Base-by-base conservation (phyloP, 805 yeast genomes). In the Metahyphopichia silvanorum region DNA sequence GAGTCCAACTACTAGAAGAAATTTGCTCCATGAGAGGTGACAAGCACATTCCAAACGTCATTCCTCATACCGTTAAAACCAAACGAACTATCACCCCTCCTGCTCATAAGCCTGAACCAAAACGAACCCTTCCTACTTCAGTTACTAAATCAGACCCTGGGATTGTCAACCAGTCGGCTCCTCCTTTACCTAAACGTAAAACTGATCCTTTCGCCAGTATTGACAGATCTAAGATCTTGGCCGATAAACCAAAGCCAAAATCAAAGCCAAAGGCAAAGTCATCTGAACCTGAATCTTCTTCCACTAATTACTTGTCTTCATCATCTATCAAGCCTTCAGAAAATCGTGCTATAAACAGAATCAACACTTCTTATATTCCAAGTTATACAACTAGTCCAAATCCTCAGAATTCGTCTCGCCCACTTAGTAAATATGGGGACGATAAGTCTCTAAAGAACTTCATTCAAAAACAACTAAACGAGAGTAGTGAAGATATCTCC, bases 1-100 rank as follows among this genome's bases (percentile, higher is more conserved):
- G 80, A 3, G 77, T 75, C 37, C 91, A 84, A 51, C 63, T 83
- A 16, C 55, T 85, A 19, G 85, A 77, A 31, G 89, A 83, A 52
- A 64, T 83, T 5, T 76, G 82, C 39, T 65, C 66, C 31, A 74
- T 84, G 74, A 72, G 77, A 53, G 73, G 74, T 14, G 36, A 43
- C 11, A 49, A 63, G 9, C 69, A 69, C 20, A 39, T 60, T 24
- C 67, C 74, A 1, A 52, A 53, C 37, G 63, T 74, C 56, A 51
- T 64, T 25, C 73, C 73, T 2, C 52, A 57, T 34, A 56, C 66
- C 12, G 64, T 64, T 12, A 43, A 47, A 23, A 54, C 51, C 19
- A 42, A 40, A 32, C 32, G 40, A 37, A 30, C 32, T 40, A n/a
- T n/a, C n/a, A n/a, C 41, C 13, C 28, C 16, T 15, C 22, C 27